These are phyloP conservation scores for Salvia splendens DNA, from an alignment of 257 asterid genomes.

Conservation along the genomic window DNA sequence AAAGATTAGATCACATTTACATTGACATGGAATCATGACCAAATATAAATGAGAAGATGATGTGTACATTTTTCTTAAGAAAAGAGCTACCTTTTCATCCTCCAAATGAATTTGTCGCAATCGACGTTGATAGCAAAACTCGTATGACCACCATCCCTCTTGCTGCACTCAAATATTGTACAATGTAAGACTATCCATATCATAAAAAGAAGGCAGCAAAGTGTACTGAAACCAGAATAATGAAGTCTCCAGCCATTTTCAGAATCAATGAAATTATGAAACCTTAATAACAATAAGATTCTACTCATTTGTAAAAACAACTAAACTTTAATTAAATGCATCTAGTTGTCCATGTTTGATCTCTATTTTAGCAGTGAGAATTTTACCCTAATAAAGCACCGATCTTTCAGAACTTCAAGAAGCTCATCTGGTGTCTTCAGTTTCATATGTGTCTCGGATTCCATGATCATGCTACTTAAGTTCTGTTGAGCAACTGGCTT, in stretches of 20 bases:
- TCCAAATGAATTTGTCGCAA: conserved; percentile 91
- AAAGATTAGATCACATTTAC: conserved; percentile 23
- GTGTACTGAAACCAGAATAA: conserved; percentile 2
- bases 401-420: conserved; percentile 82
- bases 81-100: conserved; percentile 74
- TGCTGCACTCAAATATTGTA: conserved; percentile 60
- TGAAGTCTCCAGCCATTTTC: conserved; percentile 15
- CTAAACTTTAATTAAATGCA: conserved; percentile 14
- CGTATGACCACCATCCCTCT: conserved; percentile 99
- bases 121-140: conserved; percentile 76
- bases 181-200: conserved; percentile 29
- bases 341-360: conserved; percentile 10
- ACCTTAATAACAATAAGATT: background rate
- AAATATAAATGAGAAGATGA: conserved; percentile 3
- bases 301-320: background rate
- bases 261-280: conserved; percentile 9
- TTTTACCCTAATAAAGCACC: conserved; percentile 81
- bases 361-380: conserved; percentile 20
- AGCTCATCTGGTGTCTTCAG: conserved; percentile 96
- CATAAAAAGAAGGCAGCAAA: conserved; percentile 20
- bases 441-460: conserved; percentile 71
- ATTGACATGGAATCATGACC: conserved; percentile 1
- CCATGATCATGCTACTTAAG: conserved; percentile 85
- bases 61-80: conserved; percentile 7
- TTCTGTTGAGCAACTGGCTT: conserved; percentile 69